phyloP scores from a whole-genome alignment of 1,284 basidiomycete species.

The Tylopilus sp. region DNA sequence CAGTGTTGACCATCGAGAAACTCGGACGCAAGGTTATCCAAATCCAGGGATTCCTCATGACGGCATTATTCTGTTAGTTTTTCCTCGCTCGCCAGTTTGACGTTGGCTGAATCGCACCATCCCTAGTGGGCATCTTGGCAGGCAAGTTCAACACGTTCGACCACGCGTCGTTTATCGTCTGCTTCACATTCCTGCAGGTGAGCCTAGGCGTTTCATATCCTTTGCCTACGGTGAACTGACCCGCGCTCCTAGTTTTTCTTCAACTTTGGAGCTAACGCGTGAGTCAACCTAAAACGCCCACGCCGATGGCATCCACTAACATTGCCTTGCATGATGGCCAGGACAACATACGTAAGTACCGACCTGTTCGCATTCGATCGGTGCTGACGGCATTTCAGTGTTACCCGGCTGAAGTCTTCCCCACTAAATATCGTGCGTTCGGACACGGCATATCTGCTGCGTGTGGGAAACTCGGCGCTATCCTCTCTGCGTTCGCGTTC shows the following conservation, averaged over 20 bases:
- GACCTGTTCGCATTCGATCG: neutral
- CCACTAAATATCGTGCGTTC: constrained; percentile 75
- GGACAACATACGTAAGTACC: constrained; percentile 52
- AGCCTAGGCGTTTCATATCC: neutral
- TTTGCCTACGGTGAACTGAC: neutral
- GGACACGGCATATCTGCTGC: constrained; percentile 83
- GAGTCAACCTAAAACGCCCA: constrained; percentile 26
- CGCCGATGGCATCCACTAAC: constrained; percentile 4
- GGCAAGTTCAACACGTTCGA: constrained; percentile 61
- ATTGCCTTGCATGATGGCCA: constrained; percentile 17
- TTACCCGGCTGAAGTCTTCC: constrained; percentile 86
- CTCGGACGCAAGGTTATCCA: constrained; percentile 75
- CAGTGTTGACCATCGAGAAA: constrained; percentile 66
- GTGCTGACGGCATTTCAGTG: constrained; percentile 35
- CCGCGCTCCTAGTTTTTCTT: constrained; percentile 57
- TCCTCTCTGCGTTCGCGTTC: constrained; percentile 79
- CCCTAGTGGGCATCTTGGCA: constrained; percentile 55
- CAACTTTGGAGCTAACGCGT: constrained; percentile 86
- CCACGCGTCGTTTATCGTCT: constrained; percentile 65
- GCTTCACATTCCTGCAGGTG: constrained; percentile 60
- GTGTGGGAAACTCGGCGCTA: constrained; percentile 75
- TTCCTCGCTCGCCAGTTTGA: neutral
- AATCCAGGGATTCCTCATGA: constrained; percentile 71
- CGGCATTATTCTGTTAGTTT: constrained; percentile 62
- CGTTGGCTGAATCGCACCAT: neutral